Percentiles rank a stretch among this genome's conserved stretches.
Conservation (phyloP, 306 rosid genomes). For the Hippophae tibetana region DNA sequence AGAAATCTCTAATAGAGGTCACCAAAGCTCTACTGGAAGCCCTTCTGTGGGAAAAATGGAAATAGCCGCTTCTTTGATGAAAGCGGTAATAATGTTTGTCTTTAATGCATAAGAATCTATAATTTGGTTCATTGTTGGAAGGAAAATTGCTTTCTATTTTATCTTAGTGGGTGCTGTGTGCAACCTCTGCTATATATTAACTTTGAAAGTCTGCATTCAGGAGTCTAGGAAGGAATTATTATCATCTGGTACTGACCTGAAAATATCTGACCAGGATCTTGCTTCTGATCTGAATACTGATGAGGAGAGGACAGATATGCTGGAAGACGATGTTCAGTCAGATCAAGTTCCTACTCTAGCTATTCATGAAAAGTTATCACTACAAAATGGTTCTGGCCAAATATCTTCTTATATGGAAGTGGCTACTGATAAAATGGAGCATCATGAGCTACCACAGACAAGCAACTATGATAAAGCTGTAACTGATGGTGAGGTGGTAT, state of each 20-base stretch:
- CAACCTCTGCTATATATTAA: slow-evolving; percentile 7
- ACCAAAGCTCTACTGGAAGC: slow-evolving; percentile 42
- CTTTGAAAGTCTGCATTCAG: slow-evolving; percentile 37
- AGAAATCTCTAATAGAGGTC: slow-evolving; percentile 51
- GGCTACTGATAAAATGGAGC: slow-evolving; percentile 32
- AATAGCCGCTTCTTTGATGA: slow-evolving; percentile 41
- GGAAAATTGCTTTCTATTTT: slow-evolving; percentile 14
- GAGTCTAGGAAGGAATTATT: slow-evolving; percentile 41
- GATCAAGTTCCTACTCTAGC: slow-evolving; percentile 79
- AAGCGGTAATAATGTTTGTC: slow-evolving; percentile 22
- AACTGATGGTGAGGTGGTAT: slow-evolving; percentile 49
- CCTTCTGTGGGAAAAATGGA: slow-evolving; percentile 39
- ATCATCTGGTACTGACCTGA: slow-evolving; percentile 33
- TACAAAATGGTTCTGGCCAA: slow-evolving; percentile 38
- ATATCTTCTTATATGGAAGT: slow-evolving; percentile 38
- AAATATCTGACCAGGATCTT: slow-evolving; percentile 35
- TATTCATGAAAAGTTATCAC: slow-evolving; percentile 49
- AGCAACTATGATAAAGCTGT: slow-evolving; percentile 35
- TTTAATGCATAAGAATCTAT: slow-evolving; percentile 12
- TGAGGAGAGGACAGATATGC: slow-evolving; percentile 31
- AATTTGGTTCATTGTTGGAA: slow-evolving; percentile 1
- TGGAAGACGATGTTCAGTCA: slow-evolving; percentile 35
- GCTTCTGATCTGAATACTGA: slow-evolving; percentile 43
- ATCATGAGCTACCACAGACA: slow-evolving; percentile 34
- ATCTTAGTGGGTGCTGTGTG: slow-evolving; percentile 9